These are phyloP conservation scores for Hydrangea macrophylla DNA, from an alignment of 148 eudicot species.

Conservation along the genomic window DNA sequence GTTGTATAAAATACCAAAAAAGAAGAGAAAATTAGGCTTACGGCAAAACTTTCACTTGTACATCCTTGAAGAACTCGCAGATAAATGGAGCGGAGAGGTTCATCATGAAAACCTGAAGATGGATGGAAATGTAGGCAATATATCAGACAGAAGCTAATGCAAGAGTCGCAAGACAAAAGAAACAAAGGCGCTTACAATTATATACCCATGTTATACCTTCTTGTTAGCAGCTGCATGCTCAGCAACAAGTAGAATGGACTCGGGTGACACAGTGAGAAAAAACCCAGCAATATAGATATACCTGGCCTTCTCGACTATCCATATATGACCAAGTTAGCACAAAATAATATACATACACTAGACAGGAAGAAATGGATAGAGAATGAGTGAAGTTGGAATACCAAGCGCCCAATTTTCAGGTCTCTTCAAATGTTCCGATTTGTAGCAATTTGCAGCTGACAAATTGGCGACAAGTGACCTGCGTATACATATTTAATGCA, in stretches of 20 bases:
- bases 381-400: constrained; percentile 15
- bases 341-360: not conserved
- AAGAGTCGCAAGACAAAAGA: not conserved
- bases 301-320: constrained; percentile 82
- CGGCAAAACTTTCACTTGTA: constrained; percentile 66
- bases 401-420: constrained; percentile 89
- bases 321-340: constrained; percentile 11
- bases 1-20: not conserved
- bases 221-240: constrained; percentile 82
- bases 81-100: constrained; percentile 89
- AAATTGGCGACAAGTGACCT: constrained; percentile 74
- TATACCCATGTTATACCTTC: constrained; percentile 42
- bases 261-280: constrained; percentile 83
- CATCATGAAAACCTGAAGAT: constrained; percentile 60
- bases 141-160: constrained; percentile 10
- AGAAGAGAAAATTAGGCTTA: constrained; percentile 25
- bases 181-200: not conserved
- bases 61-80: constrained; percentile 82
- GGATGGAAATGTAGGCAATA: not conserved
- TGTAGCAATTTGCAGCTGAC: constrained; percentile 92
- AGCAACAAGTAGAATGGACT: constrained; percentile 73
- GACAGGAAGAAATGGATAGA: not conserved
- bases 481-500: constrained; percentile 15
- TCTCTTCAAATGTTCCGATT: constrained; percentile 67
- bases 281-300: constrained; percentile 80